phyloP scores from a whole-genome alignment of 352 stramenopile species.

The Phytophthora parvispora region DNA sequence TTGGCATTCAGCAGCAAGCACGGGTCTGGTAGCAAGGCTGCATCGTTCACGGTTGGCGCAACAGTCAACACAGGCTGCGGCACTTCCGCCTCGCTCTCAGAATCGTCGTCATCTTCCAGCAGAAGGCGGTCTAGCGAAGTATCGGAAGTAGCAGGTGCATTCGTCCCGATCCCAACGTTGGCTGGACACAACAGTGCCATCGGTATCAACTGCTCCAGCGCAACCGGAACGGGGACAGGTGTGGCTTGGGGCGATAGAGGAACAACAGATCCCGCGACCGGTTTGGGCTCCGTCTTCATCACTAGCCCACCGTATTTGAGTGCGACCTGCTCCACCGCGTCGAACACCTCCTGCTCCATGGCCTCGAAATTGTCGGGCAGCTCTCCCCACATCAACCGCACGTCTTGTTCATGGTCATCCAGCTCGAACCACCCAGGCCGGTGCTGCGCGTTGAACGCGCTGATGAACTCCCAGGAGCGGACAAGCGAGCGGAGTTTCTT shows the following conservation, averaged over 20 bases:
- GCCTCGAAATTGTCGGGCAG: constrained; percentile 32
- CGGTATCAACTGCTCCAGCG: neutral
- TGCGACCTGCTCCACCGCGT: constrained; percentile 11
- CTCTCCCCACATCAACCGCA: constrained; percentile 8
- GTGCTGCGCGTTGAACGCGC: constrained; percentile 16
- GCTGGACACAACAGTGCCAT: constrained; percentile 6
- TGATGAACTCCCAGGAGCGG: constrained; percentile 26
- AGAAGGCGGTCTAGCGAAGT: constrained; percentile 20
- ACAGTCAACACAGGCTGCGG: neutral
- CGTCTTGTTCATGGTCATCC: constrained; percentile 17
- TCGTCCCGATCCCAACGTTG: neutral
- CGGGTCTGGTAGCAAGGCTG: neutral
- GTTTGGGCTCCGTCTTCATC: neutral
- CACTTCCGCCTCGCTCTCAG: neutral
- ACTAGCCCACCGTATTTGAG: neutral
- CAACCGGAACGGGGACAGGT: neutral
- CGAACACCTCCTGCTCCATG: constrained; percentile 21
- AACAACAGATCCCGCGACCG: neutral
- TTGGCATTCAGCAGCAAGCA: neutral
- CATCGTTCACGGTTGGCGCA: neutral
- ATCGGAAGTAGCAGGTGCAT: neutral
- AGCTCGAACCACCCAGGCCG: constrained; percentile 37
- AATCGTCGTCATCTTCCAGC: constrained; percentile 23
- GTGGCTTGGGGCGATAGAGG: constrained; percentile 1
- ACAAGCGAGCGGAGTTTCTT: constrained; percentile 23